Conservation (phyloP, 2,329 filamentous ascomycete species). For the Diplodia seriata region DNA sequence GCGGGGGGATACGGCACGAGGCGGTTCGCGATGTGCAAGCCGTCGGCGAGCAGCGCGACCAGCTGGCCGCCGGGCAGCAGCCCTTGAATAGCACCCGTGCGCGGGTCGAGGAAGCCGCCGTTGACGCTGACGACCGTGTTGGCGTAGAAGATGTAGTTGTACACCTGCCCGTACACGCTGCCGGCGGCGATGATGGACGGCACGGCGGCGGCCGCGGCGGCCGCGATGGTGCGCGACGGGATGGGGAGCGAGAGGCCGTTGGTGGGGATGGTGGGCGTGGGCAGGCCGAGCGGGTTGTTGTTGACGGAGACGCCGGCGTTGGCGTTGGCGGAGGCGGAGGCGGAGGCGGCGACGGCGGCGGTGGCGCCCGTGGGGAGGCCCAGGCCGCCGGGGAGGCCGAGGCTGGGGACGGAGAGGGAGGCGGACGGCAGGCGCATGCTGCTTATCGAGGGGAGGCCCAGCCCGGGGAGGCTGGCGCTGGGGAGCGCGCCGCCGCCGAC, state of each 20-base stretch:
- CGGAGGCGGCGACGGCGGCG: background rate
- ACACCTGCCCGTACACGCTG: constrained; percentile 29
- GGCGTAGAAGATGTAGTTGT: constrained; percentile 32
- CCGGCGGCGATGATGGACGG: constrained; percentile 28
- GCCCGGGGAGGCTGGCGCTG: too few relatives aligned
- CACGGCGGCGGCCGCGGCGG: background rate
- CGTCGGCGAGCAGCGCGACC: constrained; percentile 20
- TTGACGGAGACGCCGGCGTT: too few relatives aligned
- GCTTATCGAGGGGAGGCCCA: too few relatives aligned
- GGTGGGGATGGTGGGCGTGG: background rate
- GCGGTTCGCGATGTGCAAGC: constrained; percentile 29
- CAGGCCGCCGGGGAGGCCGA: background rate
- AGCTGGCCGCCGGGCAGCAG: constrained; percentile 29
- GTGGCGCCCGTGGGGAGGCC: too few relatives aligned
- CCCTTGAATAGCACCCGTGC: constrained; percentile 26
- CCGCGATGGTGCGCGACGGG: background rate
- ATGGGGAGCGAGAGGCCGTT: background rate
- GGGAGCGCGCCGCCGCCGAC: too few relatives aligned
- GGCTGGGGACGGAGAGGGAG: background rate
- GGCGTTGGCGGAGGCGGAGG: background rate
- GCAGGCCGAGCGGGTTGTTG: background rate
- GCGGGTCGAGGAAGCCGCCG: constrained; percentile 28
- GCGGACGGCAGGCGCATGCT: background rate
- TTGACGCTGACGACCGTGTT: constrained; percentile 31
- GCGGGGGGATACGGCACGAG: constrained; percentile 30